Evolutionary conservation across 169 alveolate species (phyloP), one percentile per base, ranked within the genome.

Genomic region (Plasmodium inui): DNA sequence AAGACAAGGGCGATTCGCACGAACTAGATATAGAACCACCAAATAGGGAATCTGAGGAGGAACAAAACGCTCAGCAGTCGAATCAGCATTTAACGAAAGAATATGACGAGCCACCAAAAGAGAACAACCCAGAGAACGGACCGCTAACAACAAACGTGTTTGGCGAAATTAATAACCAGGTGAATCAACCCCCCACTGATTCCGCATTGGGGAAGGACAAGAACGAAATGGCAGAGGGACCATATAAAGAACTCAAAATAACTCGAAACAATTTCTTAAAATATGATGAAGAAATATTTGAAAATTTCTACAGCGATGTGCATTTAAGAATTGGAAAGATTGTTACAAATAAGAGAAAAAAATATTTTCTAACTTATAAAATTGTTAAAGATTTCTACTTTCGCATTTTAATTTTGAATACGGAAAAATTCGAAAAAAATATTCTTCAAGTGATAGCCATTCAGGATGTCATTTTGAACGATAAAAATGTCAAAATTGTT

Each of bases 351-450:
- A 88, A 78, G 19, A 88, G 74, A 32, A 88, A 88, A 53, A 88
- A 78, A 79, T 88, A 88, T 88, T 88, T 88, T 9, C 73, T 88
- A 76, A 88, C 74, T 2, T 88, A 88, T 32, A 88, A 88, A 88
- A 79, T 76, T 88, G 72, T 88, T 55, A 88, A 88, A 61, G 89
- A 88, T 78, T 79, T 44, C 14, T 79, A 39, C 67, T 88, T 88
- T 80, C 94, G 94, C 46, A 88, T 88, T 34, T 79, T 88, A 88
- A 88, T 88, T 55, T 79, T 88, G 50, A 79, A 88, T 73, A 88
- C 12, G 14, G 94, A 88, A 57, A 88, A 88, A 12, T 57, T 88
- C 71, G 89, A 88, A 67, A 88, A 67, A 28, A 88, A 88, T 70
- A 79, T 88, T 34, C 32, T 88, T 55, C 94, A 88, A n/a, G 72